These are phyloP conservation scores for Paraconiothyrium brasiliense DNA, from an alignment of 2,329 filamentous ascomycete species.

Conservation along the genomic window DNA sequence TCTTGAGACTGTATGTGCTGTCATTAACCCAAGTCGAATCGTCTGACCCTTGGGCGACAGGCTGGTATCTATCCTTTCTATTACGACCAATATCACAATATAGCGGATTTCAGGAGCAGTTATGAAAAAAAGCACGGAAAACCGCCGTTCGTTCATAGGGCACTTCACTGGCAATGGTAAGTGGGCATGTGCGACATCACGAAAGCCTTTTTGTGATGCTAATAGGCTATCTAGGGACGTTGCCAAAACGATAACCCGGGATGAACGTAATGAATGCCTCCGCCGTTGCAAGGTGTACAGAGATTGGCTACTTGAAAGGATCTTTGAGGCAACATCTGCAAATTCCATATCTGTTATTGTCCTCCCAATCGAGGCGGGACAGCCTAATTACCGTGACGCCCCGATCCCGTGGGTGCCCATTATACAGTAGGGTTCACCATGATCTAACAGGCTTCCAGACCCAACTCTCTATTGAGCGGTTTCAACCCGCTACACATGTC, in stretches of 20 bases:
- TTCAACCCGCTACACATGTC: slow-evolving; percentile 1
- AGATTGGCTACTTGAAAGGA: slow-evolving; percentile 10
- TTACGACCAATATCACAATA: slow-evolving; percentile 11
- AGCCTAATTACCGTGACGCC: slow-evolving; percentile 18
- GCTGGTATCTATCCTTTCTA: slow-evolving; percentile 16
- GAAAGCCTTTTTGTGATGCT: background rate
- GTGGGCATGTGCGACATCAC: background rate
- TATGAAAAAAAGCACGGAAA: slow-evolving; percentile 5
- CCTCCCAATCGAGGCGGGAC: slow-evolving; percentile 14
- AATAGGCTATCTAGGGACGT: slow-evolving; percentile 9
- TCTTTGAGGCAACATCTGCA: slow-evolving; percentile 9
- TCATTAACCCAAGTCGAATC: too few relatives aligned
- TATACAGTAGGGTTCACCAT: too few relatives aligned
- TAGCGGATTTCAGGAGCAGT: slow-evolving; percentile 1
- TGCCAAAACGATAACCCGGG: slow-evolving; percentile 5
- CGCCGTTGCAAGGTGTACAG: slow-evolving; percentile 10
- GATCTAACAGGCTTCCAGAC: too few relatives aligned
- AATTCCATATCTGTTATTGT: slow-evolving; percentile 13
- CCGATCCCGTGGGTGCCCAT: slow-evolving; percentile 1
- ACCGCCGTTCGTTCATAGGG: slow-evolving; percentile 13
- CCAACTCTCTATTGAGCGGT: background rate
- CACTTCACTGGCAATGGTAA: slow-evolving; percentile 16
- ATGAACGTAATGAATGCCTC: slow-evolving; percentile 10
- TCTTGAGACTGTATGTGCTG: too few relatives aligned
- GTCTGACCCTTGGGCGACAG: background rate